Conservation (phyloP, 164 flowering plant genomes). For the Pachysandra terminalis region DNA sequence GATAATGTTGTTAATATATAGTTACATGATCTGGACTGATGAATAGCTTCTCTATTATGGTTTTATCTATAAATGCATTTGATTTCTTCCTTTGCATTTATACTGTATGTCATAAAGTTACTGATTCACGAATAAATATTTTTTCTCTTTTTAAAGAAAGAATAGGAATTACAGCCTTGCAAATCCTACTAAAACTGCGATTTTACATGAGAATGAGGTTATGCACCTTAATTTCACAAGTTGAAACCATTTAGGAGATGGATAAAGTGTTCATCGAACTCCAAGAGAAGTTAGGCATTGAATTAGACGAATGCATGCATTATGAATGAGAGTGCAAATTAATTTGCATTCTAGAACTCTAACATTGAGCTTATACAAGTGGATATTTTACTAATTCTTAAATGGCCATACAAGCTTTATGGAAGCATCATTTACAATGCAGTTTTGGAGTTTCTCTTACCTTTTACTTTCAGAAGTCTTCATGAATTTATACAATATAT, state of each 20-base stretch:
- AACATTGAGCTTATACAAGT: not conserved
- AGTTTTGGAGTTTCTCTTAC: not conserved
- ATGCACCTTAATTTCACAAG: constrained; percentile 13
- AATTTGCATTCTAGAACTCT: not conserved
- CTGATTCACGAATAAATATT: not conserved
- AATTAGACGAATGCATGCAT: not conserved
- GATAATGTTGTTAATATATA: not conserved
- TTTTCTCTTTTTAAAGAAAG: too few relatives aligned
- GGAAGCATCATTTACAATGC: not conserved
- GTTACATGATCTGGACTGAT: too few relatives aligned
- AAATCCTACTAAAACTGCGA: too few relatives aligned
- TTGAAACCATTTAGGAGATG: not conserved
- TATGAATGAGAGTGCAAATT: not conserved
- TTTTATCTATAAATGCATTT: too few relatives aligned
- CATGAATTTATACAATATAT: not conserved
- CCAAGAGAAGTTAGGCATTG: not conserved
- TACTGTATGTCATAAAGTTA: too few relatives aligned
- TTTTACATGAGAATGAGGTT: not conserved
- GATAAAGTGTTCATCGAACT: too few relatives aligned
- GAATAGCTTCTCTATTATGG: too few relatives aligned
- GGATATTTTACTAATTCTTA: not conserved
- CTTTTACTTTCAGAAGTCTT: not conserved
- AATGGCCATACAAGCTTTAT: not conserved
- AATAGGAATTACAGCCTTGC: too few relatives aligned
- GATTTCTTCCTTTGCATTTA: not conserved